Conservation (phyloP, 192 early-diverging fungal genomes). For the Backusella tuberculispora region DNA sequence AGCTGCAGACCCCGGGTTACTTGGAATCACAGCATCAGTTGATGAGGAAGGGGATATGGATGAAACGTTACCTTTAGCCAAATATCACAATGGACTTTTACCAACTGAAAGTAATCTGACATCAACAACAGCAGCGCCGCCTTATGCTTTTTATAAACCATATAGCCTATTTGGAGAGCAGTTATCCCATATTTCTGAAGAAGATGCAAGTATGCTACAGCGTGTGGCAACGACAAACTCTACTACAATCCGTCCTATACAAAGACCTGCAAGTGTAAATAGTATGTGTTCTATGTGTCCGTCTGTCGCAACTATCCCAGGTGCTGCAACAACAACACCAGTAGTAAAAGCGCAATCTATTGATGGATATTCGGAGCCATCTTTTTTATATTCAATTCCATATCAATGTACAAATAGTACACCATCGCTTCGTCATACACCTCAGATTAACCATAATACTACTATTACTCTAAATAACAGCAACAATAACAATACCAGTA, state of each 20-base stretch:
- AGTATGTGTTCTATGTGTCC: background rate
- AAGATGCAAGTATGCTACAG: background rate
- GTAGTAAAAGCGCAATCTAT: no score
- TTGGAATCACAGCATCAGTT: background rate
- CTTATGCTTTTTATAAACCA: constrained; percentile 16
- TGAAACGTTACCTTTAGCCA: constrained; percentile 16
- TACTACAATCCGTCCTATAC: background rate
- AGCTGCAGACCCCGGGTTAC: background rate
- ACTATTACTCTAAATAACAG: no score
- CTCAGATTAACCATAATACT: no score
- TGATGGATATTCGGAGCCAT: no score
- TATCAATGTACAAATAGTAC: no score
- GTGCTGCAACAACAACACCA: background rate
- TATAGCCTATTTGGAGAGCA: constrained; percentile 27
- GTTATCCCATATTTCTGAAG: constrained; percentile 1
- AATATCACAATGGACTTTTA: background rate
- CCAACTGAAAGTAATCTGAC: background rate
- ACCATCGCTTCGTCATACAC: no score
- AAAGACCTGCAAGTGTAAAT: background rate
- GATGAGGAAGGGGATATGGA: background rate
- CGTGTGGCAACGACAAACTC: background rate
- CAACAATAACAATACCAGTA: no score
- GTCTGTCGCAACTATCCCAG: background rate
- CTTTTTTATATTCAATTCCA: no score
- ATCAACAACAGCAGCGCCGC: background rate